Evolutionary conservation across 2,329 filamentous ascomycete species (phyloP), one percentile per base, ranked within the genome.

Genomic region (Paecilomyces niveus): DNA sequence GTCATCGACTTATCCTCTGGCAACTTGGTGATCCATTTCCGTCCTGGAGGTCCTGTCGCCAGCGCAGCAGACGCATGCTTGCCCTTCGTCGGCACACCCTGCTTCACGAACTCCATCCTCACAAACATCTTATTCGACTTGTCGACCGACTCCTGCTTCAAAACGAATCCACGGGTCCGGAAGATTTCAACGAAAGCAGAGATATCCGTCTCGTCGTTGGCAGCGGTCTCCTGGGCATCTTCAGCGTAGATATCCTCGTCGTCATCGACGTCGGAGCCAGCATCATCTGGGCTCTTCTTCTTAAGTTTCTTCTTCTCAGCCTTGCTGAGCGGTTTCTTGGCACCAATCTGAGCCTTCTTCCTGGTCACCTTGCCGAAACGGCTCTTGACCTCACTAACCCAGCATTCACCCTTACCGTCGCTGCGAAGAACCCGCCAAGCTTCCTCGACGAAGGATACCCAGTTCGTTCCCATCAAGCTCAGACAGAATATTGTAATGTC

Each of bases 401-500:
- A 99, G 57, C 96, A 86, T 79, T 99, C 94, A 65, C 94, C 77
- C 62, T 78, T 78, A 32, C 77, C 94, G 70, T 94, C 93, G 84
- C 92, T 92, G 70, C 91, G 88, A 61, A 99, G 83, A 55, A 97
- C 82, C 57, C 94, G 87, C 79, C 91, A 96, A 13, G 93, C 93
- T 78, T 99, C 94, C 76, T 97, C 94, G 68, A 99, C 84, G 72
- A 99, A 97, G 67, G 91, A 87, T 56, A 96, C 84, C 93, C 94
- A 99, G 78, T 99, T 99, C 57, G 94, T 99, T 70, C 94, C 94
- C 94, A 99, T 99, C 59, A 99, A 84, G 54, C 93, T 94, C 32
- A 99, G 83, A 74, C 94, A 99, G 80, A 97, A 97, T 65, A 99
- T 87, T 54, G 90, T 90, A 4, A 99, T 82, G 73, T 99, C 92